Conservation (phyloP, 306 rosid genomes). For the Cicer yamashitae region DNA sequence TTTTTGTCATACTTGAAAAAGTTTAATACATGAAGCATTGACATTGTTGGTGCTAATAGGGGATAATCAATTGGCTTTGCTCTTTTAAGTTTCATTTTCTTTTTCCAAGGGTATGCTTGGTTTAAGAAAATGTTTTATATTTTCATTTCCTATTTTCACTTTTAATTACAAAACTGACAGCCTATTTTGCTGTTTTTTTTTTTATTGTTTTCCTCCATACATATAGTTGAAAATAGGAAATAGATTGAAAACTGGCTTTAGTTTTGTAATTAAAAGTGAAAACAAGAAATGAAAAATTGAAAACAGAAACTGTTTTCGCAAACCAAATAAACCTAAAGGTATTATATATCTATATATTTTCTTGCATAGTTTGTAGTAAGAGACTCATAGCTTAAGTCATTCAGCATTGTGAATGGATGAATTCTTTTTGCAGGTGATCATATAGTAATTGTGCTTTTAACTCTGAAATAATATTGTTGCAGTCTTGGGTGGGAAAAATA, state of each 20-base stretch:
- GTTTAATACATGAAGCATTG: constrained; percentile 28
- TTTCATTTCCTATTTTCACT: background rate
- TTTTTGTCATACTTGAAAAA: constrained; percentile 33
- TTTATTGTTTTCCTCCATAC: background rate
- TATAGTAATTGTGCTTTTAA: constrained; percentile 34
- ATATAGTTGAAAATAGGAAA: background rate
- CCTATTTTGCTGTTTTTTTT: background rate
- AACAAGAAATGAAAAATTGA: background rate
- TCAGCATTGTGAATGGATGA: constrained; percentile 33
- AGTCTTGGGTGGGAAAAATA: constrained; percentile 81
- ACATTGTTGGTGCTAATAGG: constrained; percentile 28
- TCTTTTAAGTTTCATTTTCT: constrained; percentile 7
- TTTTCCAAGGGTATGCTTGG: background rate
- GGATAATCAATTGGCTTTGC: constrained; percentile 29
- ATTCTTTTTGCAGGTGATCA: constrained; percentile 36
- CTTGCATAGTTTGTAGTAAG: constrained; percentile 9
- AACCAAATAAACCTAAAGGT: constrained; percentile 6
- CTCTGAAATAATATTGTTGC: constrained; percentile 47
- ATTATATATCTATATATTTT: background rate
- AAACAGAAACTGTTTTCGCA: background rate
- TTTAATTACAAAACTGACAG: background rate
- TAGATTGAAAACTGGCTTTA: background rate
- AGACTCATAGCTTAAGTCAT: constrained; percentile 34
- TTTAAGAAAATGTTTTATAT: background rate
- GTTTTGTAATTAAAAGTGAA: background rate